Percentiles rank a stretch among this genome's conserved stretches.
phyloP scores from a whole-genome alignment of 768 basidiomycete species.

The Mycena maculata region DNA sequence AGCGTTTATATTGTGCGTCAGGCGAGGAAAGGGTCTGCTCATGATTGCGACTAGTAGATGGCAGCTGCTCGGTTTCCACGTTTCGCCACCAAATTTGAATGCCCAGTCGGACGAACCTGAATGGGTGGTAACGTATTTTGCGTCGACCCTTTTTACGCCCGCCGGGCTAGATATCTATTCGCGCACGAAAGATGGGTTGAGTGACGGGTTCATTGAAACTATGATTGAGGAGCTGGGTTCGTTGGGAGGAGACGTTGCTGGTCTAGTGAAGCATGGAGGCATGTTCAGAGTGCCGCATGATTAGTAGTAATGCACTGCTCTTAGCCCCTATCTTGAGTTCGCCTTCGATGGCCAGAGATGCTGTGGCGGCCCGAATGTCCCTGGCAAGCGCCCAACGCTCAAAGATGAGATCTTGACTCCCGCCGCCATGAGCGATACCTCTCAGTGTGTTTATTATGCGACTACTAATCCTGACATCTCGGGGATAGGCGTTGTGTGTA shows the following conservation, averaged over 20 bases:
- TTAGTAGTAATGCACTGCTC: neutral
- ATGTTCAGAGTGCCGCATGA: conserved; percentile 16
- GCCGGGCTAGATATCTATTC: conserved; percentile 32
- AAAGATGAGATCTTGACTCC: neutral
- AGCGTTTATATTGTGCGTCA: neutral
- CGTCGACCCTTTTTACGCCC: conserved; percentile 30
- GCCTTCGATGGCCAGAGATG: too few relatives aligned
- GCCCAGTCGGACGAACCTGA: conserved; percentile 18
- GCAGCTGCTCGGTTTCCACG: conserved; percentile 30
- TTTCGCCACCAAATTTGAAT: neutral
- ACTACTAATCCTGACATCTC: conserved; percentile 31
- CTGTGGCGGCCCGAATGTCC: neutral
- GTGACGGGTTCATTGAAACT: conserved; percentile 15
- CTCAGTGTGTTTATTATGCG: conserved; percentile 12
- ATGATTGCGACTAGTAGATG: conserved; percentile 32
- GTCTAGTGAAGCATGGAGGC: conserved; percentile 13
- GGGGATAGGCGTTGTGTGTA: conserved; percentile 30
- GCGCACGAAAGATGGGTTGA: conserved; percentile 18
- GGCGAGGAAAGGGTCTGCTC: conserved; percentile 31
- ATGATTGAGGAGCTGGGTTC: conserved; percentile 20
- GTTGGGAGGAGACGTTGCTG: conserved; percentile 16
- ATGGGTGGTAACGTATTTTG: conserved; percentile 35
- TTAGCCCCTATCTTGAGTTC: too few relatives aligned
- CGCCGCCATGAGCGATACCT: conserved; percentile 1
- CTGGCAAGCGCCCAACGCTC: neutral